Percentiles rank a stretch among this genome's conserved stretches.
Evolutionary conservation across 73 alveolate genomes (phyloP).

Genomic region (Paramecium caudatum): DNA sequence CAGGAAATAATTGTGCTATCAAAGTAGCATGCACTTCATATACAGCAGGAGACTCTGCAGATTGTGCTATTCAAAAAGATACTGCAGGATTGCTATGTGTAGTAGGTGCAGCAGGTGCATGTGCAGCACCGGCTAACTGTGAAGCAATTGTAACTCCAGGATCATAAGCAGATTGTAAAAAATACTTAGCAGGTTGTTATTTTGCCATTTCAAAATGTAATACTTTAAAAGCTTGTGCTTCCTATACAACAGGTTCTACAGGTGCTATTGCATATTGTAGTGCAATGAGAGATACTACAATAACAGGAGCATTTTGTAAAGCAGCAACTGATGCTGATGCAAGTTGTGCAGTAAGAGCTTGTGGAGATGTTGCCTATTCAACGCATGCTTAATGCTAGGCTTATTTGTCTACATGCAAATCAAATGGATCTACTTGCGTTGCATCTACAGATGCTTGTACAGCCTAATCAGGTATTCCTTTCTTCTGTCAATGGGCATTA

Average conservation of each 20-base stretch:
- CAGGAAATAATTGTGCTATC: background rate
- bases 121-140: conserved; percentile 1
- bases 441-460: background rate
- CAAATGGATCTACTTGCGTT: background rate
- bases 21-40: background rate
- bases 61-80: background rate
- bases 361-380: background rate
- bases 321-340: background rate
- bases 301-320: background rate
- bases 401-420: background rate
- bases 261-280: background rate
- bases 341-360: background rate
- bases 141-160: background rate
- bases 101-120: background rate
- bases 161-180: background rate
- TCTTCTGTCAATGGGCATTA: background rate
- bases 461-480: background rate
- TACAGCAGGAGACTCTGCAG: background rate
- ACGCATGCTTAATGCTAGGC: background rate
- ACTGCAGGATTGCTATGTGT: background rate
- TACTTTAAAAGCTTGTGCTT: background rate
- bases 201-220: background rate
- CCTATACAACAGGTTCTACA: background rate
- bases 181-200: background rate
- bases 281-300: background rate